Evolutionary conservation across 2,329 filamentous ascomycete genomes (phyloP), one percentile per base, ranked within the genome.

Genomic region (Colletotrichum sp.): DNA sequence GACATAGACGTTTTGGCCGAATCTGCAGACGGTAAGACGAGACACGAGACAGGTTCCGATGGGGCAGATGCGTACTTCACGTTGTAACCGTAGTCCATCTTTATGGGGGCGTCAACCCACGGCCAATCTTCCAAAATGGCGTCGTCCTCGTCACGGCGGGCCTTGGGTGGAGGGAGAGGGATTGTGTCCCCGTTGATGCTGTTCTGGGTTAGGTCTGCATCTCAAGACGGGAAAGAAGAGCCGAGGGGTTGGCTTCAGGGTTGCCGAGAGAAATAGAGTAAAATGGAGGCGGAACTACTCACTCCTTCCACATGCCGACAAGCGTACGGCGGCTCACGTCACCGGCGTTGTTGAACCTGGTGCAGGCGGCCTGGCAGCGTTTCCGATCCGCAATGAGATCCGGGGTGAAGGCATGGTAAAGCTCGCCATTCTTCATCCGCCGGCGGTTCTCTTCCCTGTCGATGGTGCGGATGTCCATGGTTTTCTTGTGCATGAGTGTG

Each of bases 61-160:
- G 39, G 16, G 26, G 8, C 30, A 78, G 44, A 24, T 52, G n/a
- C 82, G 60, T 82, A 90, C 88, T 85, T 90, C 62, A 96, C 87
- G 77, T 97, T 96, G 80, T 89, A 93, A 5, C 95, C 95, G 80
- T 97, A 96, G 84, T 98, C 95, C 76, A 94, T 90, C 62, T 88
- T 90, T 69, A 97, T 87, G 0, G 95, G 95, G 0, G 89, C 85
- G 76, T 95, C 92, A 26, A 96, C 88, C 90, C 92, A 95, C 0
- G 95, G 92, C 30, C 93, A 85, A 39, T 93, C 86, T 26, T 88
- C 87, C 39, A 97, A 90, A 2, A 93, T 86, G 21, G 85, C 88
- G 12, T 93, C 92, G 77, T 97, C 94, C 78, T 91, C 92, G 71
- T 91, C 91, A 3, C 88, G 85, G 13, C 90, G 91, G 4, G 88